Evolutionary conservation across 2,329 filamentous ascomycete species (phyloP), one percentile per base, ranked within the genome.

Genomic region (Conoideocrella luteorostrata): DNA sequence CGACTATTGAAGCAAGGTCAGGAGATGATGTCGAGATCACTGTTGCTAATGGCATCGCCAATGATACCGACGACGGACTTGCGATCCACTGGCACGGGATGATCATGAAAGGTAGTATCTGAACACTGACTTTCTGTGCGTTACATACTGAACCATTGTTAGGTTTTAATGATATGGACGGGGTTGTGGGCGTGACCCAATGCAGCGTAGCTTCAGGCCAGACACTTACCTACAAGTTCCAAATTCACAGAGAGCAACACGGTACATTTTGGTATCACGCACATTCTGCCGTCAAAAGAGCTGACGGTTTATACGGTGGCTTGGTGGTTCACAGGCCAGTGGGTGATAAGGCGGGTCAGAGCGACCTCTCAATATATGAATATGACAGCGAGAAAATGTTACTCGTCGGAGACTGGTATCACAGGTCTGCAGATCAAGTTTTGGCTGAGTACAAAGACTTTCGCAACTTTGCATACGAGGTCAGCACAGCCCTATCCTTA

Each of bases 21-120:
- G 70, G 69, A 10, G 70, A 73, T 49, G 62, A 60, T 18, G 50
- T 73, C 24, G 56, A 63, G 2, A 60, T 72, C 9, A 53, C 52
- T 2, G 66, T 72, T 3, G 55, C 59, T 39, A 72, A 72, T 52
- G 50, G 50, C 7, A 60, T 70, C 52, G 21, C 49, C 11, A 42
- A 47, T 15, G n/a, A 32, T 23, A 21, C 26, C 11, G 32, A 47
- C 4, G 42, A 32, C 0, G 50, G 50, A 10, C 78, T 82, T 2
- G 72, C 73, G 35, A 67, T 86, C 11, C 83, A 87, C 54, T 87
- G 81, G 65, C 83, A 87, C 55, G 83, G 83, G 15, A 67, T 86
- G 49, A 78, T 76, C 52, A 80, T 84, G 61, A 76, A 74, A 50
- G 75, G 76, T 28, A n/a, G n/a, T n/a, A n/a, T n/a, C n/a, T n/a